Evolutionary conservation across 805 yeast genomes (phyloP).

Genomic region (Kazachstania psychrophila): DNA sequence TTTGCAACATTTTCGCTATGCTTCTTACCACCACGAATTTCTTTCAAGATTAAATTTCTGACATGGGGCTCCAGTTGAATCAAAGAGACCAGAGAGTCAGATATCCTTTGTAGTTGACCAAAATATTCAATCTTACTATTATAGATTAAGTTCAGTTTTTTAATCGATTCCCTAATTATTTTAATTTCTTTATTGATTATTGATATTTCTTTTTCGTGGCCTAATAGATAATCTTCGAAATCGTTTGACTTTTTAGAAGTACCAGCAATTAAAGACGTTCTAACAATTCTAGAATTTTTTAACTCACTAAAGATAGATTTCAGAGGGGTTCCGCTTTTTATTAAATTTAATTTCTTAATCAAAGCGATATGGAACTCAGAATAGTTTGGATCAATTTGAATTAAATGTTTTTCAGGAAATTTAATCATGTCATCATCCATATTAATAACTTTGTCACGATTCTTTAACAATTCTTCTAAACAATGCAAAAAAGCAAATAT

Average conservation of each 20-base stretch:
- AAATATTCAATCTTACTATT: conserved; percentile 78
- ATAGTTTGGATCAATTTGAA: conserved; percentile 13
- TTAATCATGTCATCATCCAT: conserved; percentile 21
- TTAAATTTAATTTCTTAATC: conserved; percentile 17
- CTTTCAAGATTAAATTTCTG: conserved; percentile 12
- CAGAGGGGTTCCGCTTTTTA: conserved; percentile 20
- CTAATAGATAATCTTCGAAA: conserved; percentile 23
- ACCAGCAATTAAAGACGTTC: conserved; percentile 6
- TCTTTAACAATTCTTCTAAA: conserved; percentile 39
- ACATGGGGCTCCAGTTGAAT: conserved; percentile 22
- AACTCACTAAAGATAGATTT: conserved; percentile 28
- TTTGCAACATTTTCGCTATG: conserved; percentile 15
- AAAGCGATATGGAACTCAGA: conserved; percentile 28
- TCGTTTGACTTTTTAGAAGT: conserved; percentile 2
- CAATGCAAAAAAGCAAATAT: conserved; percentile 51
- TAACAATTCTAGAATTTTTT: conserved; percentile 23
- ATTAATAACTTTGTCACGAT: conserved; percentile 30
- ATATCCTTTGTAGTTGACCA: conserved; percentile 72
- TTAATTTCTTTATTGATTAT: conserved; percentile 20
- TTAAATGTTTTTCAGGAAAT: conserved; percentile 10
- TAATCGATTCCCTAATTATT: conserved; percentile 34
- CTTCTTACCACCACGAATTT: conserved; percentile 17
- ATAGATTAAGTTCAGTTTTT: conserved; percentile 52
- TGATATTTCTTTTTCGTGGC: conserved; percentile 15
- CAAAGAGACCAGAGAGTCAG: conserved; percentile 65